Conservation (phyloP, 208 protist genomes). For the Crithidia fasciculata region DNA sequence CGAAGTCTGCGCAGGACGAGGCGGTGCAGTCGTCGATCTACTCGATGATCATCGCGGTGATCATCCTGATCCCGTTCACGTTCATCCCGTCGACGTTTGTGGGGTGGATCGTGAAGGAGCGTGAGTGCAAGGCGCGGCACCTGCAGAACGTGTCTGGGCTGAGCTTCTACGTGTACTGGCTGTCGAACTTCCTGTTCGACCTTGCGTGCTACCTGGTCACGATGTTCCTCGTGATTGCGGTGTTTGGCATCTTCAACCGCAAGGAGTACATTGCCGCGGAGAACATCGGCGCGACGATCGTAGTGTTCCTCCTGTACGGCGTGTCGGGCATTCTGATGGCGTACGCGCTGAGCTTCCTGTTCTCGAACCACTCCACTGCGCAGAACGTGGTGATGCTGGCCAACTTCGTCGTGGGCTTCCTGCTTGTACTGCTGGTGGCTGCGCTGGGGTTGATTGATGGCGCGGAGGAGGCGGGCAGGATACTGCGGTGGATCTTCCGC, state of each 20-base stretch:
- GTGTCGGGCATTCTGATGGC: constrained; percentile 33
- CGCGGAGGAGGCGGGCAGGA: constrained; percentile 36
- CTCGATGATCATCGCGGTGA: no score
- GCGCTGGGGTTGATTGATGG: constrained; percentile 41
- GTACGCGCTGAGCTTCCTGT: constrained; percentile 67
- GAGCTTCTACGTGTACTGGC: constrained; percentile 65
- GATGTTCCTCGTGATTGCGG: constrained; percentile 38
- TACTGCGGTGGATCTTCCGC: constrained; percentile 52
- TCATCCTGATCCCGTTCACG: no score
- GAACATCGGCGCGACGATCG: constrained; percentile 36
- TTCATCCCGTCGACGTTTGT: no score
- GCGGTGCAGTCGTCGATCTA: no score
- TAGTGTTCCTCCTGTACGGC: constrained; percentile 54
- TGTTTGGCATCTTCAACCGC: constrained; percentile 55
- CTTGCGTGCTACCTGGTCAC: constrained; percentile 44
- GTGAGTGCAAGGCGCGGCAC: no score
- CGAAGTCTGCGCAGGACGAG: constrained; percentile 38
- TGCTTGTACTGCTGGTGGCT: constrained; percentile 55
- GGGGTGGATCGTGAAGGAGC: no score
- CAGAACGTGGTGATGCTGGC: constrained; percentile 51
- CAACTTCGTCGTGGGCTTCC: constrained; percentile 65
- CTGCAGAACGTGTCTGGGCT: constrained; percentile 24
- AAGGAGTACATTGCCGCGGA: constrained; percentile 50
- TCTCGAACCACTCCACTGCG: constrained; percentile 56
- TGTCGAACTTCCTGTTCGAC: constrained; percentile 74